Conservation (phyloP, 495 filamentous ascomycete species). For the Trichoderma reesei region DNA sequence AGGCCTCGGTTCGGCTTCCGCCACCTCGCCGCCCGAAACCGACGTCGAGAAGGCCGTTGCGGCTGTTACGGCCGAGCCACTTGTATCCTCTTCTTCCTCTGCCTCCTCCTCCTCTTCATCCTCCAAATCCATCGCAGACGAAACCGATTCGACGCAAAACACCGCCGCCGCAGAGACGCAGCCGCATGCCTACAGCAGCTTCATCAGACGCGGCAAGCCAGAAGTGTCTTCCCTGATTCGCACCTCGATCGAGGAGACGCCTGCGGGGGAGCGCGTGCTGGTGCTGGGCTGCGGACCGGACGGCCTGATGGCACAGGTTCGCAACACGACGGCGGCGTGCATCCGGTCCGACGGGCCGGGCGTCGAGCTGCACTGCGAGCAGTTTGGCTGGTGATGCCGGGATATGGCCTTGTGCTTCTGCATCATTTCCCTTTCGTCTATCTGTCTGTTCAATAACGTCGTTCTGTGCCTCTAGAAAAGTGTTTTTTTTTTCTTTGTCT, state of each 20-base stretch:
- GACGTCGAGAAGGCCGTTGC: neutral
- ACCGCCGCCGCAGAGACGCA: neutral
- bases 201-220: slow-evolving; percentile 30
- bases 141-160: slow-evolving; percentile 4
- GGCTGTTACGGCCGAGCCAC: neutral
- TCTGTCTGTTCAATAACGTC: neutral
- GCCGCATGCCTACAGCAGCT: slow-evolving; percentile 12
- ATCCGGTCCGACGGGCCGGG: slow-evolving; percentile 39
- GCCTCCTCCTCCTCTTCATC: slow-evolving; percentile 8
- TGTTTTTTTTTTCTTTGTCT: too few relatives aligned
- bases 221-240: slow-evolving; percentile 32
- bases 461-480: neutral
- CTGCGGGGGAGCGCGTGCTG: slow-evolving; percentile 32
- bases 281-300: slow-evolving; percentile 45
- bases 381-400: slow-evolving; percentile 41
- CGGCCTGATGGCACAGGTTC: slow-evolving; percentile 35
- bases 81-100: neutral
- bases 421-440: neutral
- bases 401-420: neutral
- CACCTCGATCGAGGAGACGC: slow-evolving; percentile 29
- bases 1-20: neutral
- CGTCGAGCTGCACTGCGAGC: slow-evolving; percentile 44
- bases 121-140: neutral
- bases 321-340: slow-evolving; percentile 40
- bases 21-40: neutral